phyloP scores from a whole-genome alignment of 176 grass and related monocot species.

The Rhynchospora tenuis region DNA sequence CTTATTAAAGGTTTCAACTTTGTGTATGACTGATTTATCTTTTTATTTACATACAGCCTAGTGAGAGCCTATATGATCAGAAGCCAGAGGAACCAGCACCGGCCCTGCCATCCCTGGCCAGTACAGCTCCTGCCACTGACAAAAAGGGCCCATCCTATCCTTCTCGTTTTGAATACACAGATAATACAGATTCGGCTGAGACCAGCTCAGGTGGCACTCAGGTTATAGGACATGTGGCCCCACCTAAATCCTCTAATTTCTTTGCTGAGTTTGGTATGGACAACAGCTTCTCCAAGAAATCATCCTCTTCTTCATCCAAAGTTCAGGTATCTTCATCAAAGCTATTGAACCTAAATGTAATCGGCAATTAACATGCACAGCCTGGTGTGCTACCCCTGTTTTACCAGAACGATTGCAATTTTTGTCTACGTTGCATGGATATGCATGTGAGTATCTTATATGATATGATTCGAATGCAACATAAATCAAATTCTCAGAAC shows the following conservation, averaged over 20 bases:
- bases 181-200: constrained; percentile 42
- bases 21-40: neutral
- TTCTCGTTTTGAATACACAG: constrained; percentile 88
- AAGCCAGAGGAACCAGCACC: constrained; percentile 84
- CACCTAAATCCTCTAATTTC: constrained; percentile 86
- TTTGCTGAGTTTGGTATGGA: constrained; percentile 95
- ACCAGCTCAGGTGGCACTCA: constrained; percentile 36
- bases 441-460: neutral
- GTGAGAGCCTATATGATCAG: constrained; percentile 91
- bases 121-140: constrained; percentile 21
- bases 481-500: neutral
- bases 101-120: constrained; percentile 32
- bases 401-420: neutral
- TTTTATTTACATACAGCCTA: constrained; percentile 43
- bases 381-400: neutral
- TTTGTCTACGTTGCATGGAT: neutral
- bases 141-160: constrained; percentile 43
- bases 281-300: constrained; percentile 58
- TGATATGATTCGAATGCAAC: neutral
- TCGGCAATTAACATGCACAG: neutral
- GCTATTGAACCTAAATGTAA: neutral
- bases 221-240: constrained; percentile 63
- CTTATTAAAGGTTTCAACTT: neutral
- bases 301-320: constrained; percentile 64
- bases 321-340: constrained; percentile 41